Percentiles rank a stretch among this genome's conserved stretches.
These are phyloP conservation scores for Aphanomyces stellatus DNA, from an alignment of 352 stramenopile genomes.

Conservation along the genomic window DNA sequence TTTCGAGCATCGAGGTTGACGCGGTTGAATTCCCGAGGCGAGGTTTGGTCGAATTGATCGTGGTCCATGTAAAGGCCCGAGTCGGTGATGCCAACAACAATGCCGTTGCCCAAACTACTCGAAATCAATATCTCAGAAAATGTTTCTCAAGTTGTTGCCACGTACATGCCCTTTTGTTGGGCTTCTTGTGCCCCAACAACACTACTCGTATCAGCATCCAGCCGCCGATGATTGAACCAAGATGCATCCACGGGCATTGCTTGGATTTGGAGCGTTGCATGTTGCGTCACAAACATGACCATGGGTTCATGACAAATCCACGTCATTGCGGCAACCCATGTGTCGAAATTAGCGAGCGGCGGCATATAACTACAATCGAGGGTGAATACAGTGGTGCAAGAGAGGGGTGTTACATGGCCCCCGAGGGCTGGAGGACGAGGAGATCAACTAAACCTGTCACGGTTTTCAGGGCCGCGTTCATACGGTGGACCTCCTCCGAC, in stretches of 20 bases:
- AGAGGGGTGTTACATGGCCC: too few relatives aligned
- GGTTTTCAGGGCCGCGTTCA: constrained; percentile 32
- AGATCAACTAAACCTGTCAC: constrained; percentile 35
- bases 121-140: not conserved
- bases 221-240: constrained; percentile 26
- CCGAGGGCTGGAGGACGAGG: too few relatives aligned
- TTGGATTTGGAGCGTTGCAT: constrained; percentile 24
- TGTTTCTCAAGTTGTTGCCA: too few relatives aligned
- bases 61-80: constrained; percentile 74
- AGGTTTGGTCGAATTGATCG: constrained; percentile 68
- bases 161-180: constrained; percentile 44
- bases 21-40: not conserved
- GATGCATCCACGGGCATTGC: constrained; percentile 10
- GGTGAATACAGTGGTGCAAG: too few relatives aligned
- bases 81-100: constrained; percentile 77
- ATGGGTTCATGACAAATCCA: constrained; percentile 59
- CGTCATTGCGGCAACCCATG: constrained; percentile 47
- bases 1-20: constrained; percentile 6
- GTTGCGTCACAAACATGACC: constrained; percentile 30
- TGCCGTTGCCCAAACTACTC: constrained; percentile 34
- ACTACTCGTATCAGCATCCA: constrained; percentile 51
- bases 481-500: constrained; percentile 26
- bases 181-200: constrained; percentile 59
- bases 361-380: constrained; percentile 4
- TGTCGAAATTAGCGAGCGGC: constrained; percentile 35